These are phyloP conservation scores for Microthyrium microscopicum DNA, from an alignment of 2,329 filamentous ascomycete species.

Conservation along the genomic window DNA sequence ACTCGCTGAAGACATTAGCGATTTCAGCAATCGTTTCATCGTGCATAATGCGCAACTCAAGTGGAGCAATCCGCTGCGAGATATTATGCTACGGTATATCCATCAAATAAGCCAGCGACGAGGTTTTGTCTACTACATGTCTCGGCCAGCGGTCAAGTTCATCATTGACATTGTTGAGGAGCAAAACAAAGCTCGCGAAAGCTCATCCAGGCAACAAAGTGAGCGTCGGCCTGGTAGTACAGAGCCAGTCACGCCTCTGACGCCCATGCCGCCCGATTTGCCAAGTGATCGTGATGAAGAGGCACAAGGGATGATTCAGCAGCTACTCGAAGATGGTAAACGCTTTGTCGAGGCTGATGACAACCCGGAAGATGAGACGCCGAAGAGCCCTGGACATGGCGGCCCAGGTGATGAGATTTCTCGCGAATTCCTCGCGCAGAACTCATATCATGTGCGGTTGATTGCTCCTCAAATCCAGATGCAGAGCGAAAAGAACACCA, in stretches of 20 bases:
- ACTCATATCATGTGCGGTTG: slow-evolving; percentile 83
- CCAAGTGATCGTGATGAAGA: slow-evolving; percentile 43
- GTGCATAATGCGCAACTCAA: slow-evolving; percentile 96
- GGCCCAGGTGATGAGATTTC: slow-evolving; percentile 61
- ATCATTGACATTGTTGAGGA: slow-evolving; percentile 96
- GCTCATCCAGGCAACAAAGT: slow-evolving; percentile 16
- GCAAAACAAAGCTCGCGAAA: slow-evolving; percentile 54
- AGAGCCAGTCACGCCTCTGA: slow-evolving; percentile 11
- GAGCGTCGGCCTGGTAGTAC: slow-evolving; percentile 13
- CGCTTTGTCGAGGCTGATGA: slow-evolving; percentile 65
- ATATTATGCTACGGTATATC: slow-evolving; percentile 92
- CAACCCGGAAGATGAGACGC: slow-evolving; percentile 22
- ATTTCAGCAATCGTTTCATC: slow-evolving; percentile 97
- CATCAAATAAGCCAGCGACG: slow-evolving; percentile 92
- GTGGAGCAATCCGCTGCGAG: slow-evolving; percentile 92
- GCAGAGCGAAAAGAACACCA: slow-evolving; percentile 94
- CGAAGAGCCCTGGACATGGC: slow-evolving; percentile 18
- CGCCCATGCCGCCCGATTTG: slow-evolving; percentile 3
- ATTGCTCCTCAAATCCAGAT: slow-evolving; percentile 97
- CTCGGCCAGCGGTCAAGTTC: slow-evolving; percentile 87
- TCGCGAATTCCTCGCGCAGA: slow-evolving; percentile 75
- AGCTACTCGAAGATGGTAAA: slow-evolving; percentile 69
- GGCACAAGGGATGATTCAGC: slow-evolving; percentile 71
- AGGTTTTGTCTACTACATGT: slow-evolving; percentile 96
- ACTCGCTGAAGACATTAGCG: slow-evolving; percentile 69